Percentiles rank a stretch among this genome's conserved stretches.
These are phyloP conservation scores for Boletellus sp. DNA, from an alignment of 768 basidiomycete species.

Conservation along the genomic window DNA sequence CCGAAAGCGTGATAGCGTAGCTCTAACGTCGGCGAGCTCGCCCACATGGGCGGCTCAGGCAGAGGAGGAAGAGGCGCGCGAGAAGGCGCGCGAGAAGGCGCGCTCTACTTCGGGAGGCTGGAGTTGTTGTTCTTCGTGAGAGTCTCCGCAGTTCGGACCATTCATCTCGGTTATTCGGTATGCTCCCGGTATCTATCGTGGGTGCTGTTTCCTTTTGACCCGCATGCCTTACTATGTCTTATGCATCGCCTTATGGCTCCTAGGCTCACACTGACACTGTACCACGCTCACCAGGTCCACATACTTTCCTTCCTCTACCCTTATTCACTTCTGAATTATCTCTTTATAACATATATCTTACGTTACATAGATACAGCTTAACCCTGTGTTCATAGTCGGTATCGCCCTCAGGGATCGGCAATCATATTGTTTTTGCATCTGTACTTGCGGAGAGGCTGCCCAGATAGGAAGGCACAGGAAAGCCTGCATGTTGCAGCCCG, in stretches of 20 bases:
- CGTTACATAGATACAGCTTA: constrained; percentile 36
- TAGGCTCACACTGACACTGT: constrained; percentile 24
- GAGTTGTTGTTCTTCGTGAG: constrained; percentile 63
- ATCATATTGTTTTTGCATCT: constrained; percentile 2
- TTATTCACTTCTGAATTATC: constrained; percentile 37
- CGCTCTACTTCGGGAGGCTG: constrained; percentile 47
- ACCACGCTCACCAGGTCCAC: constrained; percentile 12
- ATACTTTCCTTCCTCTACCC: constrained; percentile 17
- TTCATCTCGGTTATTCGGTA: constrained; percentile 16
- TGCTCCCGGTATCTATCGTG: constrained; percentile 20
- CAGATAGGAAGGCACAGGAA: constrained; percentile 33
- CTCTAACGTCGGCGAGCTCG: constrained; percentile 57
- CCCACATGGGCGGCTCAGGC: constrained; percentile 79
- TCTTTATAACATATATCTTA: constrained; percentile 40
- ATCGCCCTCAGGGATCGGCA: constrained; percentile 8
- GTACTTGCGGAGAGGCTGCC: constrained; percentile 11
- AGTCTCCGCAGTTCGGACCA: constrained; percentile 4
- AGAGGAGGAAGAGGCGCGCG: constrained; percentile 71
- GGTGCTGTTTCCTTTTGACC: constrained; percentile 8
- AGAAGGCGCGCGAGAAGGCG: constrained; percentile 56
- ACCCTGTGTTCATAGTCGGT: constrained; percentile 35
- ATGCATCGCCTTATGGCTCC: constrained; percentile 25
- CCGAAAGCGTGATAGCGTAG: constrained; percentile 80
- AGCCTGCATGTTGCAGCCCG: constrained; percentile 1
- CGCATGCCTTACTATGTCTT: constrained; percentile 26